Evolutionary conservation across 495 filamentous ascomycete genomes (phyloP).

Genomic region (Neurospora cerealis): DNA sequence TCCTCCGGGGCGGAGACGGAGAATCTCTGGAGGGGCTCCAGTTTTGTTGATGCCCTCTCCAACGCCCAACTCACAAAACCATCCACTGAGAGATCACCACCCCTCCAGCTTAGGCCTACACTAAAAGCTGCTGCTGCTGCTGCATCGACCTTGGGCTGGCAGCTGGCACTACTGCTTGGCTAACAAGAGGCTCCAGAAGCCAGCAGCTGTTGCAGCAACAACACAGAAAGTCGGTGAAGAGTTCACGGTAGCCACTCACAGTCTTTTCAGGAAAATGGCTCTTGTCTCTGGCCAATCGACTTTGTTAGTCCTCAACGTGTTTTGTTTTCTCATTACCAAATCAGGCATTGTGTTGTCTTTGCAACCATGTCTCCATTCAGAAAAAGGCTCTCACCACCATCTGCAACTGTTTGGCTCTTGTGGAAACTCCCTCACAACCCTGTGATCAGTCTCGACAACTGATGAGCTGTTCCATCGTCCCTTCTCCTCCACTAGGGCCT

Average conservation of each 20-base stretch:
- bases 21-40: background rate
- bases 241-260: background rate
- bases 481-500: background rate
- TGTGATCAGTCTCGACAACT: background rate
- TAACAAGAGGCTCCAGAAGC: background rate
- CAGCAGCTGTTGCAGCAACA: background rate
- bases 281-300: background rate
- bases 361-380: background rate
- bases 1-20: background rate
- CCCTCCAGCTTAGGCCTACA: background rate
- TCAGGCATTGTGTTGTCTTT: background rate
- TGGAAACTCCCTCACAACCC: background rate
- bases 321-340: background rate
- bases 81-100: background rate
- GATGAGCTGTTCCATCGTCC: background rate
- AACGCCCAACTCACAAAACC: background rate
- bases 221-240: background rate
- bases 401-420: background rate
- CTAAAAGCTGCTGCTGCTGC: background rate
- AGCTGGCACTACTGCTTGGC: background rate
- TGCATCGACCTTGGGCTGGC: background rate
- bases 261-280: background rate
- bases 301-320: background rate
- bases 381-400: background rate
- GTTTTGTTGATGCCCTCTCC: background rate